Conservation (phyloP, 129 eudicot genomes). For the Scalesia atractyloides region DNA sequence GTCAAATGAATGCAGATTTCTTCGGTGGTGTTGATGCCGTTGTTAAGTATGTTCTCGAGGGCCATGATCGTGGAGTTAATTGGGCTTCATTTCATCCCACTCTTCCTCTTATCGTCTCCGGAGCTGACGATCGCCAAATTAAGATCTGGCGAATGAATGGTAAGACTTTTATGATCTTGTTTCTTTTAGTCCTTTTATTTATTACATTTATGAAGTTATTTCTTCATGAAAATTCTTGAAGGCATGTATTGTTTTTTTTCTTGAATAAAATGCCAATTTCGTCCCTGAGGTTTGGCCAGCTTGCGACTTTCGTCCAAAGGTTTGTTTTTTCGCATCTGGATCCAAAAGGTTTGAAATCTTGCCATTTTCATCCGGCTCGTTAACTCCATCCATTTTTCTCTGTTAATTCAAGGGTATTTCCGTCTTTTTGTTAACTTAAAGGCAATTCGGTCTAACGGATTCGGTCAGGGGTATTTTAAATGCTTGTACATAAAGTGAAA, state of each 20-base stretch:
- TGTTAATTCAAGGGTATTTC: too few species aligned
- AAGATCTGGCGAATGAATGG: conserved; percentile 73
- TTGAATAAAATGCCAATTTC: too few species aligned
- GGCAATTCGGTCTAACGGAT: too few species aligned
- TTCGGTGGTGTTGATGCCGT: conserved; percentile 72
- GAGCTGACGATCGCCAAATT: conserved; percentile 64
- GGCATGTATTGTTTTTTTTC: not conserved
- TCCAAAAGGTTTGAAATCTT: not conserved
- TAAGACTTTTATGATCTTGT: conserved; percentile 11
- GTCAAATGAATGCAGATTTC: conserved; percentile 66
- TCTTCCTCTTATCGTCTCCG: conserved; percentile 62
- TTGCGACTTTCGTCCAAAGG: too few species aligned
- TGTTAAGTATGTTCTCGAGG: conserved; percentile 63
- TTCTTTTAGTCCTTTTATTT: not conserved
- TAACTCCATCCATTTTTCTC: too few species aligned
- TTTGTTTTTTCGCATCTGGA: too few species aligned
- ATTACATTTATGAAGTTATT: not conserved
- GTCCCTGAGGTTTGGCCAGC: too few species aligned
- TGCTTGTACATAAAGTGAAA: too few species aligned
- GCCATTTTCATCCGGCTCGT: not conserved
- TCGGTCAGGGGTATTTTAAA: too few species aligned
- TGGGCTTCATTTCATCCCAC: conserved; percentile 73
- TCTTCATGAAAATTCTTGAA: too few species aligned
- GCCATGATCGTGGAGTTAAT: conserved; percentile 66
- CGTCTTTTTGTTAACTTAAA: too few species aligned